phyloP scores from a whole-genome alignment of 768 basidiomycete genomes.

The Leucocoprinus sp. region DNA sequence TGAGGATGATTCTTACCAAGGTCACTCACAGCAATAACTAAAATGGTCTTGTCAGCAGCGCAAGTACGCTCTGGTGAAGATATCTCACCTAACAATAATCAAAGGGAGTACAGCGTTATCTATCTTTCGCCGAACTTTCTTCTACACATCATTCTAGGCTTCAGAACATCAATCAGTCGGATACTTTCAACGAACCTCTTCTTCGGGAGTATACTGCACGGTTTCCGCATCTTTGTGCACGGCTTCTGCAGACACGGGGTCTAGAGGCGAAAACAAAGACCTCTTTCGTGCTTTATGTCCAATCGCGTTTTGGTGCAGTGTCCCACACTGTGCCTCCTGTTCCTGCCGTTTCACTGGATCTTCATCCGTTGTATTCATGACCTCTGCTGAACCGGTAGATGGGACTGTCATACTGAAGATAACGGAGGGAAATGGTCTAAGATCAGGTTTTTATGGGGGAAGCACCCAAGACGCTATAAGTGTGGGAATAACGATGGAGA shows the following conservation, averaged over 20 bases:
- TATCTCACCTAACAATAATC: constrained; percentile 37
- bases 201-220: constrained; percentile 40
- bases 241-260: constrained; percentile 37
- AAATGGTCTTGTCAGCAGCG: not conserved
- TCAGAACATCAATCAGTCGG: not conserved
- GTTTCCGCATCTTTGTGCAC: constrained; percentile 41
- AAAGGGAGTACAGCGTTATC: constrained; percentile 43
- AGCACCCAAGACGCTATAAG: not conserved
- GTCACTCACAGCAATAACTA: constrained; percentile 30
- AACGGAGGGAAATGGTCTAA: not conserved
- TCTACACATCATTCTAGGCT: constrained; percentile 18
- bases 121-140: constrained; percentile 39
- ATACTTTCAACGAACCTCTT: constrained; percentile 29
- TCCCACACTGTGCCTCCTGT: constrained; percentile 25
- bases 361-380: not conserved
- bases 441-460: not conserved
- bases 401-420: not conserved
- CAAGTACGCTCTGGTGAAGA: not conserved
- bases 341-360: constrained; percentile 11
- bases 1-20: not conserved
- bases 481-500: not conserved
- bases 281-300: constrained; percentile 32
- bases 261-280: constrained; percentile 41
- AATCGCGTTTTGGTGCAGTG: constrained; percentile 32
- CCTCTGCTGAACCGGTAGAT: constrained; percentile 4